phyloP scores from a whole-genome alignment of 176 grass and related monocot genomes.

The Poa pratensis region DNA sequence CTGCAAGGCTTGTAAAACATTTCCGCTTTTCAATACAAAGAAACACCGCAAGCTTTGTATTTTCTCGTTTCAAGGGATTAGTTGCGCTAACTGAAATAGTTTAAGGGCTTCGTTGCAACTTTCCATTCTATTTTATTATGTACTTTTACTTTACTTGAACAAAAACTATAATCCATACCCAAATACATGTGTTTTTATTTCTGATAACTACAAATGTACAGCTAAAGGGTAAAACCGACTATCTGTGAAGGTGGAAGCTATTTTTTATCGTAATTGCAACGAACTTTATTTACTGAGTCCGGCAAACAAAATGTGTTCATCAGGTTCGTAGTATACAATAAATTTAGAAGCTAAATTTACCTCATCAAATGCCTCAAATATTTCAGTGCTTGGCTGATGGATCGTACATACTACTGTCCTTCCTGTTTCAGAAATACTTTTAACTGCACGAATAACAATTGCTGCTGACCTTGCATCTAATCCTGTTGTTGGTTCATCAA shows the following conservation, averaged over 20 bases:
- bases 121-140: not conserved
- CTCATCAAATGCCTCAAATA: slow-evolving; percentile 6
- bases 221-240: not conserved
- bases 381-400: slow-evolving; percentile 4
- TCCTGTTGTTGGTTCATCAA: slow-evolving; percentile 10
- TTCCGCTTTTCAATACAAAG: not conserved
- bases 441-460: slow-evolving; percentile 12
- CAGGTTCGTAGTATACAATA: not conserved
- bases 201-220: not conserved
- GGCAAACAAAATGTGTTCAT: not conserved
- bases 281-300: not conserved
- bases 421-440: slow-evolving; percentile 18
- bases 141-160: not conserved
- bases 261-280: not conserved
- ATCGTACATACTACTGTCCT: not conserved
- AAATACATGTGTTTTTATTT: not conserved
- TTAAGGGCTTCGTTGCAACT: not conserved
- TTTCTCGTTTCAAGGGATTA: not conserved
- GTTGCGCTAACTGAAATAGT: not conserved
- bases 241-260: not conserved
- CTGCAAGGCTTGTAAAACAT: not conserved
- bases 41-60: not conserved
- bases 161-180: not conserved
- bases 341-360: slow-evolving; percentile 3
- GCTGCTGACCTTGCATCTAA: slow-evolving; percentile 19